Evolutionary conservation across 2,329 filamentous ascomycete species (phyloP), one percentile per base, ranked within the genome.

Genomic region (Phoma herbarum): DNA sequence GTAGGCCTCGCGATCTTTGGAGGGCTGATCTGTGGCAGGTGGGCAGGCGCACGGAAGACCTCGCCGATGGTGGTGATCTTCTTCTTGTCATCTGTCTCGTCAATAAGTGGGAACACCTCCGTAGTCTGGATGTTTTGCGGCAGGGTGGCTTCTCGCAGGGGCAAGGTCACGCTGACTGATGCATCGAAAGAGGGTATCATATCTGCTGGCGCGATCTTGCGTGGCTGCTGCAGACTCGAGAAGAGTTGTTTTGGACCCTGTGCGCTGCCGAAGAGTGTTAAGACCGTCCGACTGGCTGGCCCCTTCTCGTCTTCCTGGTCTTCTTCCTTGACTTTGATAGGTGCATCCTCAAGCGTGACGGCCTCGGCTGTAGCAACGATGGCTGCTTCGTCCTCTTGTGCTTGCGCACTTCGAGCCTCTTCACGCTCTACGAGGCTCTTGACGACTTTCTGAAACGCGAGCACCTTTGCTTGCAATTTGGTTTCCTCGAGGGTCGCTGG

Each of bases 211-310:
- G 67, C 23, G n/a, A 74, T 57, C 42, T 81, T 69, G 31, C 78
- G 75, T 12, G 81, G 78, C 53, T 85, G 82, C 64, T 90, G 91
- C 48, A 97, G 81, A 75, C 93, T 96, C 4, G 94, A 96, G 75
- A 95, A 97, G 4, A 97, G 81, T 60, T 94, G 90, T 66, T 88
- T 89, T 33, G 90, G 85, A 44, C 88, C 87, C 1, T 89, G 87
- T 39, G 90, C 90, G 65, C 88, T 90, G 53, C 91, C 92, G 65
- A 88, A 89, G 1, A 96, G 81, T 0, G 91, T 94, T 57, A 97
- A 81, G 6, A 94, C 88, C 16, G 87, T 80, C 61, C 81, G 84
- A 54, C 84, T 80, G 48, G 80, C 66, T 14, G 65, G 65, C 45
- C 51, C 49, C 42, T 80, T 64, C 20, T 65, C 58, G 4, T 62